phyloP scores from a whole-genome alignment of 148 eudicot species.

The Fallopia convolvulus region DNA sequence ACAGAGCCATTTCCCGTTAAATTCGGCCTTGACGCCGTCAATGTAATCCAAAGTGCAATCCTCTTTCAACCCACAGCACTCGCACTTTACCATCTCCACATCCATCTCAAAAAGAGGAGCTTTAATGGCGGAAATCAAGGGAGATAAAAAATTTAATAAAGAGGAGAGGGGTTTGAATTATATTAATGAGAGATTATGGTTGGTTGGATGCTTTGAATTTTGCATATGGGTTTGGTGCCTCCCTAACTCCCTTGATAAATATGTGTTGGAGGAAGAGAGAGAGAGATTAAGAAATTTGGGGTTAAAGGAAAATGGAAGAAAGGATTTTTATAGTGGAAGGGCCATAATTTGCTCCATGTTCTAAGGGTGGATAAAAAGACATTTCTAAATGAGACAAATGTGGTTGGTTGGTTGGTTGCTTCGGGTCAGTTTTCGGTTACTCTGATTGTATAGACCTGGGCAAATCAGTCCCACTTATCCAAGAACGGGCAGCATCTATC shows the following conservation, averaged over 20 bases:
- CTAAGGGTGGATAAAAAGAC: slow-evolving; percentile 34
- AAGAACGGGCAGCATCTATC: too few species aligned
- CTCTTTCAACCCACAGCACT: slow-evolving; percentile 60
- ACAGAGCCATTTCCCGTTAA: slow-evolving; percentile 56
- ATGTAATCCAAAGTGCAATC: slow-evolving; percentile 58
- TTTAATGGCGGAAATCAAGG: slow-evolving; percentile 10
- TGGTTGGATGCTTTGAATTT: slow-evolving; percentile 1
- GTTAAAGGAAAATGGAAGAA: neutral
- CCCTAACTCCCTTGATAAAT: neutral
- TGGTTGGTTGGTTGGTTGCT: neutral
- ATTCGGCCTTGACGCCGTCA: slow-evolving; percentile 30
- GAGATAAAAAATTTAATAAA: neutral
- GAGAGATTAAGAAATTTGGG: neutral
- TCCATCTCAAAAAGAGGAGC: slow-evolving; percentile 24
- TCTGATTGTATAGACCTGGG: too few species aligned
- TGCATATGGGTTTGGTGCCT: neutral
- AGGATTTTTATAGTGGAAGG: slow-evolving; percentile 10
- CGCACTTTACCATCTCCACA: slow-evolving; percentile 44
- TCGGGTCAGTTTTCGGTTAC: slow-evolving; percentile 5
- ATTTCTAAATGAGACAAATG: neutral
- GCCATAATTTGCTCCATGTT: slow-evolving; percentile 55
- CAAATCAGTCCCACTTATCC: too few species aligned
- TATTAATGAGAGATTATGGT: neutral
- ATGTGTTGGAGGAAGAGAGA: neutral
- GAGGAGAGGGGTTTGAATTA: neutral